Base-by-base conservation (phyloP, 257 asterid species). In the Oldenlandia corymbosa region DNA sequence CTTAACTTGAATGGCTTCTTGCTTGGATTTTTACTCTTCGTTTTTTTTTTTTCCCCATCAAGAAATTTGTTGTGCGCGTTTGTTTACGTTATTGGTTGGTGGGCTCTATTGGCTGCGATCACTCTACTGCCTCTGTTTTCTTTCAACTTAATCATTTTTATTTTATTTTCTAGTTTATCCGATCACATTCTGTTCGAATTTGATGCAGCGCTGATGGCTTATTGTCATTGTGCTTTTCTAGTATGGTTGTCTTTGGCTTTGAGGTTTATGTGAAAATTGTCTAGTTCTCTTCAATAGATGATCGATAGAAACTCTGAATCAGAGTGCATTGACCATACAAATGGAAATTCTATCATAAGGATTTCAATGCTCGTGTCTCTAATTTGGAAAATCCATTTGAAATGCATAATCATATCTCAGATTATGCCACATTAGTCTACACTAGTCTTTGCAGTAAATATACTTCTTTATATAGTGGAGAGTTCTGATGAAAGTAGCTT, bases 251-350 rank as follows among this genome's bases (percentile, higher is more conserved):
- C 51, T 9, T 53, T 47, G 50, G 7, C 36, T 68, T 2, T 45
- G 48, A 23, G 47, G 39, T 64, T 21, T 31, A 7, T n/a, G 34
- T 48, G 27, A 65, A 67, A 57, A 57, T 67, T 47, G 9, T 47
- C 1, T n/a, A 67, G 24, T 34, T 28, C 21, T 34, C 24, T 28
- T 8, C n/a, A 52, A 31, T 30, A 51, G 27, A 50, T 55, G 18
- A 32, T 55, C 43, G 48, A 57, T 46, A 43, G 30, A 7, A 24
- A 42, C 37, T 41, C 7, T 17, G 24, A 7, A 21, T 3, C 27
- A 13, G 32, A 26, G 20, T 57, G 42, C 18, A 14, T 34, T 27
- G 31, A 36, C 8, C 16, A 10, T 37, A 24, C 41, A 1, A 34
- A 14, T 43, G 0, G 28, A 30, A 42, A n/a, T 50, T 34, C 10